Evolutionary conservation across 169 alveolate species (phyloP), one percentile per base, ranked within the genome.

Genomic region (Amoebophrya sp.): DNA sequence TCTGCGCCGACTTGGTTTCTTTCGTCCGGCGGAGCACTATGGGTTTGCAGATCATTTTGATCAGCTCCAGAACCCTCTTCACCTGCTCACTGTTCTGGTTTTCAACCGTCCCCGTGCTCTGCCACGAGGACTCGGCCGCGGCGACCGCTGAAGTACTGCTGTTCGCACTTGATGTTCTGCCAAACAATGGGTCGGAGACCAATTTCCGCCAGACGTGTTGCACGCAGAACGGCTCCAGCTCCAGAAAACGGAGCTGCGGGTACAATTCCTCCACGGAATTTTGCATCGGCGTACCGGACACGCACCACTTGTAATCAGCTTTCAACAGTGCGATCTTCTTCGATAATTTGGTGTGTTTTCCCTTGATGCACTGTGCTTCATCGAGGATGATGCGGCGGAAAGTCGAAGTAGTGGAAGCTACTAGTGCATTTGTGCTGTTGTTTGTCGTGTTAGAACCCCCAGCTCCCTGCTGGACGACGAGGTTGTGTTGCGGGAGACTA

Each of bases 321-420:
- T 66, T 66, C 38, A 66, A 25, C 83, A 7, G 83, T 66, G 83
- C 83, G 32, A 18, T 1, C 83, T 66, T 66, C 18, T 66, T 66
- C 38, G 39, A 25, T 25, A 66, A 25, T 66, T 66, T 66, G 39
- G 83, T 66, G 35, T 66, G 83, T 25, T 12, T 25, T 7, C 83
- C 83, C 83, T 66, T 66, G 83, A 66, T 66, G 83, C 83, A 66
- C 83, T 66, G 83, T 7, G 83, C 83, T 25, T 66, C 83, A 25
- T 66, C 83, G 10, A 66, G 32, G 83, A 66, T 25, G 35, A 66
- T 25, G 83, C 83, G 83, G 1, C 32, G 12, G 32, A 2, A 66
- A 2, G 2, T 2, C 83, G 12, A 1, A n/a, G n/a, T n/a, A n/a
- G n/a, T n/a, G n/a, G n/a, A n/a, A n/a, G n/a, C n/a, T n/a, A n/a